These are phyloP conservation scores for Monosporozyma solicola DNA, from an alignment of 805 yeast genomes.

Conservation along the genomic window DNA sequence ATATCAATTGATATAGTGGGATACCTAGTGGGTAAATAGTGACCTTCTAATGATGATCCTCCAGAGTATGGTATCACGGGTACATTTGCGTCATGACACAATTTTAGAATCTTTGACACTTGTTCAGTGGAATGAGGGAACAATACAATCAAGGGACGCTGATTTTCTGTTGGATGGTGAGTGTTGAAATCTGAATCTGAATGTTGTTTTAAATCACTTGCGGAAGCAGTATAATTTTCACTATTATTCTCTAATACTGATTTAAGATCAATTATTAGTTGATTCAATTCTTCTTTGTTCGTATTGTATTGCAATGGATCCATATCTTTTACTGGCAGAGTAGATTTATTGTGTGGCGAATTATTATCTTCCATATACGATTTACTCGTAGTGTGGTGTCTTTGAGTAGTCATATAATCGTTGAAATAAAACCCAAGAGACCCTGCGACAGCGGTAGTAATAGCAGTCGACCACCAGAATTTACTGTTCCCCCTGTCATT, in stretches of 20 bases:
- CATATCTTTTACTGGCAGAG: conserved; percentile 14
- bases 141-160: conserved; percentile 49
- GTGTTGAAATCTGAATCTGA: conserved; percentile 54
- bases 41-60: conserved; percentile 78
- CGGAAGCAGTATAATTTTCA: conserved; percentile 25
- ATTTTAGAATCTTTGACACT: conserved; percentile 52
- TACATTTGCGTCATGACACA: conserved; percentile 49
- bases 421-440: neutral
- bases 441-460: neutral
- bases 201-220: conserved; percentile 41
- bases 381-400: neutral
- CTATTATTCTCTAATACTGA: conserved; percentile 31
- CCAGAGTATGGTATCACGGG: conserved; percentile 78
- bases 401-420: neutral
- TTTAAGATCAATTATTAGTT: conserved; percentile 37
- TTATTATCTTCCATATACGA: neutral
- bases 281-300: conserved; percentile 32
- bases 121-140: conserved; percentile 60
- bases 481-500: neutral
- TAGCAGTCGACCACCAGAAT: neutral
- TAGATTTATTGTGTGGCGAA: conserved; percentile 6
- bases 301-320: conserved; percentile 24
- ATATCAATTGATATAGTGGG: conserved; percentile 56
- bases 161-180: conserved; percentile 51
- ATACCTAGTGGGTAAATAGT: conserved; percentile 63